These are phyloP conservation scores for Capsicum rhomboideum DNA, from an alignment of 257 asterid genomes.

Conservation along the genomic window DNA sequence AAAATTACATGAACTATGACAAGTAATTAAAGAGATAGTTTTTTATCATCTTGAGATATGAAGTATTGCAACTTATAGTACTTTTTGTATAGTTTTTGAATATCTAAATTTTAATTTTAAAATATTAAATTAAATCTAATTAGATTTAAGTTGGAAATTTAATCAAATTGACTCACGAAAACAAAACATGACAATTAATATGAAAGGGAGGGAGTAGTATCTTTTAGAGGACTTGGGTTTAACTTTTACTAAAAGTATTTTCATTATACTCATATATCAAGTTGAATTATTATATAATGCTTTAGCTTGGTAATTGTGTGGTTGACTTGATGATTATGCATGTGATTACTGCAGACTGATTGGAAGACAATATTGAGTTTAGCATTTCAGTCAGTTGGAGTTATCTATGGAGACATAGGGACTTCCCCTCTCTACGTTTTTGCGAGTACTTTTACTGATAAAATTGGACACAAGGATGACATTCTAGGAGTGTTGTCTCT, in stretches of 20 bases:
- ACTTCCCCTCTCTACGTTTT: conserved; percentile 77
- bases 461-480: conserved; percentile 35
- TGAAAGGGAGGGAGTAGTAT: too few species aligned
- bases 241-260: not conserved
- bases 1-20: not conserved
- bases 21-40: too few species aligned
- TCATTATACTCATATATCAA: too few species aligned
- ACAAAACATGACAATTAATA: too few species aligned
- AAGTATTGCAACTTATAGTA: not conserved
- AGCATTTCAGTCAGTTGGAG: conserved; percentile 72
- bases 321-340: not conserved
- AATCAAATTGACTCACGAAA: not conserved
- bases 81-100: not conserved
- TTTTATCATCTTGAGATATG: not conserved
- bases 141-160: not conserved
- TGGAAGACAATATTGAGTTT: conserved; percentile 49
- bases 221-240: not conserved
- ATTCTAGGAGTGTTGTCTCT: conserved; percentile 58
- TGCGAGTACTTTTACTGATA: conserved; percentile 37
- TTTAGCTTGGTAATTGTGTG: not conserved
- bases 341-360: conserved; percentile 3
- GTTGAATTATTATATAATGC: too few species aligned
- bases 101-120: not conserved
- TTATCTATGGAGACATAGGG: conserved; percentile 82
- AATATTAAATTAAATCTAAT: not conserved